Evolutionary conservation across 2,329 filamentous ascomycete species (phyloP).

Genomic region (Aspergillus hortae): DNA sequence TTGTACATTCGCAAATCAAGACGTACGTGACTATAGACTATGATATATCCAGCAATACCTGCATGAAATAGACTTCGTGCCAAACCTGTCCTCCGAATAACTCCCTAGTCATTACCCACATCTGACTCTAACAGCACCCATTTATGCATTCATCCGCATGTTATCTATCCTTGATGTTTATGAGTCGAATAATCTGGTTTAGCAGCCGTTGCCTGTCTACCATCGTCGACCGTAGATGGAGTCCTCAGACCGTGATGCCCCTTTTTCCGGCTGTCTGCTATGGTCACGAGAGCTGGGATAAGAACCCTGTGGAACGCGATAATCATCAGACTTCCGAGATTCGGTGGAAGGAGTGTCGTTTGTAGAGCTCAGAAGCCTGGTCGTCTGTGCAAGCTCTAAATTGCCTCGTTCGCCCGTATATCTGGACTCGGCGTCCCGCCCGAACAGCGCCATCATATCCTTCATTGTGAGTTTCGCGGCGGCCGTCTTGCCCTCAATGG

Average conservation of each 20-base stretch:
- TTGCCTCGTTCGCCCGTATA: conserved; percentile 40
- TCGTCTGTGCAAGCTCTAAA: conserved; percentile 32
- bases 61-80: too few relatives aligned
- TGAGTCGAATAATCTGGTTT: background rate
- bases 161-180: background rate
- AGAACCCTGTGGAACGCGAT: conserved; percentile 2
- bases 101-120: too few relatives aligned
- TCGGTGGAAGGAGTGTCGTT: conserved; percentile 17
- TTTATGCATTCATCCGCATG: background rate
- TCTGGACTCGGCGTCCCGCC: conserved; percentile 59
- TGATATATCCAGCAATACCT: too few relatives aligned
- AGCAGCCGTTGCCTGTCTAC: conserved; percentile 7
- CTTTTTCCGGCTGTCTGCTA: conserved; percentile 11
- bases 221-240: conserved; percentile 27
- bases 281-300: conserved; percentile 9
- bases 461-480: conserved; percentile 83
- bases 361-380: conserved; percentile 25
- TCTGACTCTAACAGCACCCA: background rate
- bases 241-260: conserved; percentile 14
- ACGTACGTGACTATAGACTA: too few relatives aligned
- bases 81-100: too few relatives aligned
- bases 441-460: conserved; percentile 90
- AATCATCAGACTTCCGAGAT: conserved; percentile 3
- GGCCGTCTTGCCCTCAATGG: conserved; percentile 76
- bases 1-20: too few relatives aligned